A percentile compares a stretch with the other conserved stretches of the same genome.
Conservation (phyloP, 225 moss, liverwort and hornwort species). For the Neckera pumila region DNA sequence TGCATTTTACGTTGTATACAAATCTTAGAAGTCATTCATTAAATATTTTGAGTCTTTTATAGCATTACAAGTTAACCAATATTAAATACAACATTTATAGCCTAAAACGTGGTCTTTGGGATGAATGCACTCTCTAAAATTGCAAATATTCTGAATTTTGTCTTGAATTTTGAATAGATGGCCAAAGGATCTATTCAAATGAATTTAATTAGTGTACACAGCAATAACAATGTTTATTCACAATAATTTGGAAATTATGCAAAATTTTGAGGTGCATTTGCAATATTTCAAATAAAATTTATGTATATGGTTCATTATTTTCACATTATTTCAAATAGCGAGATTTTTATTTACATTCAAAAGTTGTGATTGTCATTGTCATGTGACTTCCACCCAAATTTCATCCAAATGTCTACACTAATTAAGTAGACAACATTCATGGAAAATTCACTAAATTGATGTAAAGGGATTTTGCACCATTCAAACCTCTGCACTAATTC, state of each 20-base stretch:
- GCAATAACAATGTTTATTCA: background rate
- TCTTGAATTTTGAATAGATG: background rate
- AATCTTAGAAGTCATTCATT: background rate
- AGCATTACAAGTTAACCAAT: background rate
- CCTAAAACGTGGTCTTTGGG: background rate
- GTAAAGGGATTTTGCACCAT: background rate
- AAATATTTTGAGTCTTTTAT: background rate
- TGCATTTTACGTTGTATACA: background rate
- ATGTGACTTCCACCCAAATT: background rate
- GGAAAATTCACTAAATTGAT: background rate
- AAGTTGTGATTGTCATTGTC: background rate
- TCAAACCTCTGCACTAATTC: background rate
- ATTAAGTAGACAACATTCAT: background rate
- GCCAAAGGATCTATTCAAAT: background rate
- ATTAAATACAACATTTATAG: background rate
- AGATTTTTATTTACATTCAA: background rate
- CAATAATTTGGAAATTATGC: background rate
- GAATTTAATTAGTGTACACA: background rate
- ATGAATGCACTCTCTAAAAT: background rate
- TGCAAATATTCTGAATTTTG: rapidly evolving
- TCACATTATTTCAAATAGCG: background rate
- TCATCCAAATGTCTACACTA: background rate
- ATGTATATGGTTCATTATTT: background rate
- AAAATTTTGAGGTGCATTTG: background rate
- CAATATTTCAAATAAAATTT: background rate